These are phyloP conservation scores for Populus alba DNA, from an alignment of 345 rosid genomes.

Conservation along the genomic window DNA sequence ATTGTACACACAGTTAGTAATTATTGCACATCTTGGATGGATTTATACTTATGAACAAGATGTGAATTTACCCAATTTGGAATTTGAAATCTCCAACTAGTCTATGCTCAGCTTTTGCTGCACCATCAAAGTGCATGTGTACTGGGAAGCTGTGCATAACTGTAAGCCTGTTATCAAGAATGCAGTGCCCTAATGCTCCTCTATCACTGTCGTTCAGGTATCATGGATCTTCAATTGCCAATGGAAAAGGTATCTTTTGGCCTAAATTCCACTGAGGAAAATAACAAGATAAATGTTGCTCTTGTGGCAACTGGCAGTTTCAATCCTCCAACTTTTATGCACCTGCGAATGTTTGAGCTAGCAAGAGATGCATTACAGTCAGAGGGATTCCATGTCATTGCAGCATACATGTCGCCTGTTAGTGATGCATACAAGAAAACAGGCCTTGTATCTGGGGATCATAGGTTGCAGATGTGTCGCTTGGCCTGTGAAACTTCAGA, in stretches of 20 bases:
- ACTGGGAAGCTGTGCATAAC: neutral
- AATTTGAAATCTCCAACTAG: neutral
- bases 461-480: constrained; percentile 65
- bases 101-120: neutral
- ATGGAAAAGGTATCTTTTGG: constrained; percentile 46
- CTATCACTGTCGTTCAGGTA: neutral
- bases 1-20: neutral
- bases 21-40: neutral
- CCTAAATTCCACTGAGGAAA: constrained; percentile 28
- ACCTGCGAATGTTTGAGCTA: constrained; percentile 85
- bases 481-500: constrained; percentile 75
- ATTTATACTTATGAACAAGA: neutral
- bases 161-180: neutral
- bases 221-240: constrained; percentile 67
- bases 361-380: constrained; percentile 71
- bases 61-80: neutral
- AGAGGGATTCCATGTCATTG: constrained; percentile 68
- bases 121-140: neutral
- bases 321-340: constrained; percentile 98
- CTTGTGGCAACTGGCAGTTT: constrained; percentile 87
- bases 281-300: constrained; percentile 43
- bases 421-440: constrained; percentile 76
- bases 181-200: neutral
- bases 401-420: constrained; percentile 94
- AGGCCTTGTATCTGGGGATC: constrained; percentile 74